These are phyloP conservation scores for Penicillium paradoxum DNA, from an alignment of 495 filamentous ascomycete species.

Conservation along the genomic window DNA sequence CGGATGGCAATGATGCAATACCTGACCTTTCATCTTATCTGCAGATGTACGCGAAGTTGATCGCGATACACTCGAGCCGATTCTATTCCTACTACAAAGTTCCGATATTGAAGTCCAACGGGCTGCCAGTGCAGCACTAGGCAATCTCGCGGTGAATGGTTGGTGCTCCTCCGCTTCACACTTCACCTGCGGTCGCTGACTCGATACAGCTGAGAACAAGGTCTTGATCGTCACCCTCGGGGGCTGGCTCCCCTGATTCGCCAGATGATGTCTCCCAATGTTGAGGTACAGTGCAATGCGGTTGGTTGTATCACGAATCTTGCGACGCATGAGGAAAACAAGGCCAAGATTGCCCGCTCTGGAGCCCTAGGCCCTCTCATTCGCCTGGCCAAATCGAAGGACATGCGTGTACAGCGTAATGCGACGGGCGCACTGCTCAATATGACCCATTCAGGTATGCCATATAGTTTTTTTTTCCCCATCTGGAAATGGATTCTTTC, in stretches of 20 bases:
- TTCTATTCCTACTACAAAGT: conserved; percentile 90
- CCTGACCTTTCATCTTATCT: conserved; percentile 7
- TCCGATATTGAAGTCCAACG: conserved; percentile 95
- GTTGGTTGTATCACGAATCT: conserved; percentile 98
- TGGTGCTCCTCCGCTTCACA: conserved; percentile 28
- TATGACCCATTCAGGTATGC: conserved; percentile 98
- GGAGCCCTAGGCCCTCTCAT: conserved; percentile 89
- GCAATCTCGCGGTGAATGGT: conserved; percentile 97
- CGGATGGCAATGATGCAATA: conserved; percentile 6
- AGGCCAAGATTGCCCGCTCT: conserved; percentile 95
- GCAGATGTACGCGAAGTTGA: conserved; percentile 95
- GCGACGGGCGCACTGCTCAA: conserved; percentile 94
- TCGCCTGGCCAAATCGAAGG: conserved; percentile 89
- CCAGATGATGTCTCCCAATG: conserved; percentile 98
- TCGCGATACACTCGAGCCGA: conserved; percentile 88
- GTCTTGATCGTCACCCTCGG: conserved; percentile 90
- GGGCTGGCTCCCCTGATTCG: conserved; percentile 88
- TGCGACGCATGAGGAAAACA: conserved; percentile 97
- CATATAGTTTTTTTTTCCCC: neutral
- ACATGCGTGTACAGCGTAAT: conserved; percentile 97
- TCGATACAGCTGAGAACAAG: conserved; percentile 82
- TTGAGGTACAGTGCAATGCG: conserved; percentile 98
- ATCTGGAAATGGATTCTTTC: neutral
- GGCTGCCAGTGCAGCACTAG: conserved; percentile 91
- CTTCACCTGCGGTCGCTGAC: conserved; percentile 39